Evolutionary conservation across 2,329 filamentous ascomycete genomes (phyloP).

Genomic region (Cercospora sesami): DNA sequence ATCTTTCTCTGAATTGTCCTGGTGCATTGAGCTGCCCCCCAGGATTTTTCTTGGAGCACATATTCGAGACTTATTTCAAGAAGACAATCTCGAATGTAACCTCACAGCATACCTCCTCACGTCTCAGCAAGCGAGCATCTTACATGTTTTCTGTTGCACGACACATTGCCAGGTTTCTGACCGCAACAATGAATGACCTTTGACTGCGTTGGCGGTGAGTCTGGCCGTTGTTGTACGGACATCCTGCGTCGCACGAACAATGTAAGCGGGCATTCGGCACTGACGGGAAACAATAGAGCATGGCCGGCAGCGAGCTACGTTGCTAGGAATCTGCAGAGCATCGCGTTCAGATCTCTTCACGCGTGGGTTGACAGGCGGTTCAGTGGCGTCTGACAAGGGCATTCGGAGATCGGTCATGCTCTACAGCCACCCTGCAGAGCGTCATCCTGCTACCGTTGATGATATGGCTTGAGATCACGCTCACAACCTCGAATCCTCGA

Average conservation of each 20-base stretch:
- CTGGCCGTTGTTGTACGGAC: constrained; percentile 5
- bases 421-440: not conserved
- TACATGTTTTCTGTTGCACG: constrained; percentile 1
- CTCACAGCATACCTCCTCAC: not conserved
- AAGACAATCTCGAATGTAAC: not conserved
- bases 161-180: not conserved
- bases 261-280: constrained; percentile 6
- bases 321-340: not conserved
- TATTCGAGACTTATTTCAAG: not conserved
- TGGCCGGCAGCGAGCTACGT: not conserved
- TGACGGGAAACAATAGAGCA: constrained; percentile 2
- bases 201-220: constrained; percentile 10
- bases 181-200: constrained; percentile 5
- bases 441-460: not conserved
- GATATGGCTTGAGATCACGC: not conserved
- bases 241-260: not conserved
- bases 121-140: constrained; percentile 9
- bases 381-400: not conserved
- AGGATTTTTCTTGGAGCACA: not conserved
- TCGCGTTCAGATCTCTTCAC: not conserved
- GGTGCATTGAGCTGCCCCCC: not conserved
- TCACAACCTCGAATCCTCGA: not conserved
- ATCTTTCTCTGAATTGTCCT: not conserved
- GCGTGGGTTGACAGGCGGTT: constrained; percentile 1
- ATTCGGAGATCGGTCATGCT: constrained; percentile 1